Conservation (phyloP, 768 basidiomycete genomes). For the Termitomyces heimii region DNA sequence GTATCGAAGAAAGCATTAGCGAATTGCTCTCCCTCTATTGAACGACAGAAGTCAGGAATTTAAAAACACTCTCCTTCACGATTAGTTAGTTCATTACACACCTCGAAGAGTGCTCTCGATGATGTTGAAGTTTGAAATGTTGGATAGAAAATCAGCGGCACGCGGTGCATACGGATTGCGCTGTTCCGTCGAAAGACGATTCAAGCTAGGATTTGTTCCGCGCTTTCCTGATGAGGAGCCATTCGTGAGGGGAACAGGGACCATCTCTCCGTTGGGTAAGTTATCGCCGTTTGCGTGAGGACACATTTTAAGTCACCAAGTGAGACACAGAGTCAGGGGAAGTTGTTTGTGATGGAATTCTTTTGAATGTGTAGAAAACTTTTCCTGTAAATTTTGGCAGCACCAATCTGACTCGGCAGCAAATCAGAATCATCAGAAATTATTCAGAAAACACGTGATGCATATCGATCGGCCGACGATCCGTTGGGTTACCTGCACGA, state of each 20-base stretch:
- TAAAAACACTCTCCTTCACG: background rate
- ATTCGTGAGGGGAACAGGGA: slow-evolving; percentile 55
- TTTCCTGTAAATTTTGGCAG: slow-evolving; percentile 13
- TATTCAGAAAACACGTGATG: slow-evolving; percentile 1
- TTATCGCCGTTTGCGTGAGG: slow-evolving; percentile 49
- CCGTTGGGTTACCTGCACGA: background rate
- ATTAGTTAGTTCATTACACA: slow-evolving; percentile 27
- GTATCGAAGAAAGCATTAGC: slow-evolving; percentile 99
- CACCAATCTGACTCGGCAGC: slow-evolving; percentile 10
- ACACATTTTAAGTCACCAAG: slow-evolving; percentile 45
- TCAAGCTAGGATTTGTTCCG: slow-evolving; percentile 28
- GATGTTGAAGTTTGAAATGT: slow-evolving; percentile 91
- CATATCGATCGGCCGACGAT: slow-evolving; percentile 7
- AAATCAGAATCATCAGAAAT: slow-evolving; percentile 1
- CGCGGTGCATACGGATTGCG: slow-evolving; percentile 84
- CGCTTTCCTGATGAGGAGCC: slow-evolving; percentile 36
- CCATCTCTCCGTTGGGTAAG: slow-evolving; percentile 57
- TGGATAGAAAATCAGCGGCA: slow-evolving; percentile 90
- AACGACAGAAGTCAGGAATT: slow-evolving; percentile 8
- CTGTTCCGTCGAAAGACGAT: slow-evolving; percentile 36
- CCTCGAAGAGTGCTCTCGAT: slow-evolving; percentile 96
- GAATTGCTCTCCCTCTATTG: slow-evolving; percentile 96
- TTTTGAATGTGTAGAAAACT: slow-evolving; percentile 9
- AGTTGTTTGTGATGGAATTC: slow-evolving; percentile 1
- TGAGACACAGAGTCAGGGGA: background rate